These are phyloP conservation scores for Cryphonectria japonica DNA, from an alignment of 2,329 filamentous ascomycete genomes.

Conservation along the genomic window DNA sequence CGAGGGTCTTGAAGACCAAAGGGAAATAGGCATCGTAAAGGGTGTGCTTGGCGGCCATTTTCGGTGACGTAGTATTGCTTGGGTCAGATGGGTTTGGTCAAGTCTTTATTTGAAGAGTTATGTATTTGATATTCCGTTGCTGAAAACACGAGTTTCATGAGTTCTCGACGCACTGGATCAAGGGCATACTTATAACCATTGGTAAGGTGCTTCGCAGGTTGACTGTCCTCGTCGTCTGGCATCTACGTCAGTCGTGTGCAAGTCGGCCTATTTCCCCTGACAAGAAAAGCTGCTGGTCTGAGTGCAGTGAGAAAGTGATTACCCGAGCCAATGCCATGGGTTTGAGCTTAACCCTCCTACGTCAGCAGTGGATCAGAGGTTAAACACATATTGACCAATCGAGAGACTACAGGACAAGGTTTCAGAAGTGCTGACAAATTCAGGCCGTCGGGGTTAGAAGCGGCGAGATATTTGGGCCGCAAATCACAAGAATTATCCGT, in stretches of 20 bases:
- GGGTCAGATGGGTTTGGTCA: background rate
- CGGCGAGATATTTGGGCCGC: background rate
- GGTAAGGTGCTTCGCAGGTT: background rate
- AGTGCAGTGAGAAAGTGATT: background rate
- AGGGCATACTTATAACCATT: background rate
- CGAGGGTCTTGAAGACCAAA: slow-evolving; percentile 34
- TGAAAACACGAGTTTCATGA: background rate
- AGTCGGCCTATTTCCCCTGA: background rate
- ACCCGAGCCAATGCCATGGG: background rate
- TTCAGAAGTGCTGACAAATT: background rate
- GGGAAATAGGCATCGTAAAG: slow-evolving; percentile 38
- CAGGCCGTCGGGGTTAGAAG: background rate
- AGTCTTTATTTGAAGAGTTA: background rate
- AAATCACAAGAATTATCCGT: background rate
- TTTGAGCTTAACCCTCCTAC: background rate
- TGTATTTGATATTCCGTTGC: background rate
- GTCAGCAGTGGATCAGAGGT: background rate
- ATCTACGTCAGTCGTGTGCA: background rate
- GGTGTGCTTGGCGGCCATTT: slow-evolving; percentile 37
- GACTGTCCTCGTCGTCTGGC: too few relatives aligned
- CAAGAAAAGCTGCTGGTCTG: background rate
- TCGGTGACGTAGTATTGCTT: slow-evolving; percentile 13
- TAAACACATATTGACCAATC: too few relatives aligned
- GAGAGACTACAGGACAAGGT: too few relatives aligned
- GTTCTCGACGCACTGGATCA: background rate